Evolutionary conservation across 139 green algal species (phyloP).

Genomic region (Picocystis salinarum): DNA sequence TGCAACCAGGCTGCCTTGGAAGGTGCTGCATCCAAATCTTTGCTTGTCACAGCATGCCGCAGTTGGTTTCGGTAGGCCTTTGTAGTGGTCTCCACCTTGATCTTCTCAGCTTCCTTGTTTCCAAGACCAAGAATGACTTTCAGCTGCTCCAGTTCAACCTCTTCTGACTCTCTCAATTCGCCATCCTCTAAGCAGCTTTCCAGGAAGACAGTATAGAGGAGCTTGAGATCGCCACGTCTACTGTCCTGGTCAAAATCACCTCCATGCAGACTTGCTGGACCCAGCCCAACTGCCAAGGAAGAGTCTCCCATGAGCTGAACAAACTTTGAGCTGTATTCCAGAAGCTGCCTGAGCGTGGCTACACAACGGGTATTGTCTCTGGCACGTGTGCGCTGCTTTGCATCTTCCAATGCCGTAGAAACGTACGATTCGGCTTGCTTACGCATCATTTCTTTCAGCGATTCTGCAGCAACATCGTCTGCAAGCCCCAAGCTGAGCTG

Average conservation of each 20-base stretch:
- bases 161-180: slow-evolving; percentile 29
- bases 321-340: slow-evolving; percentile 33
- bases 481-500: slow-evolving; percentile 50
- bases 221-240: slow-evolving; percentile 13
- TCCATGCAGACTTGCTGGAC: slow-evolving; percentile 23
- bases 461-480: slow-evolving; percentile 57
- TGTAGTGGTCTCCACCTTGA: slow-evolving; percentile 37
- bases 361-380: slow-evolving; percentile 15
- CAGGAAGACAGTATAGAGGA: slow-evolving; percentile 5
- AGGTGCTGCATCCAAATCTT: slow-evolving; percentile 24
- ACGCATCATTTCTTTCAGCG: slow-evolving; percentile 33
- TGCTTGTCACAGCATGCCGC: slow-evolving; percentile 42
- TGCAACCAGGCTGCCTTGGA: slow-evolving; percentile 45
- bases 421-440: slow-evolving; percentile 41
- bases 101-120: slow-evolving; percentile 40
- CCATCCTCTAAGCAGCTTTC: slow-evolving; percentile 10
- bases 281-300: slow-evolving; percentile 27
- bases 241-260: slow-evolving; percentile 26
- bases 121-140: slow-evolving; percentile 49
- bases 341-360: slow-evolving; percentile 13
- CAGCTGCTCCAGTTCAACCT: slow-evolving; percentile 36
- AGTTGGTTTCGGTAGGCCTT: slow-evolving; percentile 50
- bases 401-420: slow-evolving; percentile 33
- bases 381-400: slow-evolving; percentile 21
- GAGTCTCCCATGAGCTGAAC: slow-evolving; percentile 9